phyloP scores from a whole-genome alignment of 305 asterid species.

The Fraxinus albicans region DNA sequence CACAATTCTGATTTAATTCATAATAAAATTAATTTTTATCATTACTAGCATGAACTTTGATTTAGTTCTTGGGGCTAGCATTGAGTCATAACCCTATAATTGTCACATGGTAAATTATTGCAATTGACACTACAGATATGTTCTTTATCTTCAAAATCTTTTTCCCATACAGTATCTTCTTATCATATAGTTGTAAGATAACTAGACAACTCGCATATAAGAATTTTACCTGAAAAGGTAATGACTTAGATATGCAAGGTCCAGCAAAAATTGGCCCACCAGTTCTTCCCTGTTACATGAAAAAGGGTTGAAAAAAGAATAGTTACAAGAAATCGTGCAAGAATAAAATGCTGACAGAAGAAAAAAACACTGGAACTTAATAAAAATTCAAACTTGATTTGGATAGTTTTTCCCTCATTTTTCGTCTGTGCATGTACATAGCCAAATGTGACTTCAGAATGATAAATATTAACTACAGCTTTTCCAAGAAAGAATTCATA shows the following conservation, averaged over 20 bases:
- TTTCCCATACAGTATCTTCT: not conserved
- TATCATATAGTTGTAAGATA: not conserved
- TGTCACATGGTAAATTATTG: not conserved
- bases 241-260: conserved; percentile 61
- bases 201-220: conserved; percentile 14
- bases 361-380: conserved; percentile 1
- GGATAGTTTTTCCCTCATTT: not conserved
- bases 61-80: not conserved
- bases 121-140: not conserved
- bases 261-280: conserved; percentile 93
- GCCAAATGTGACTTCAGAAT: not conserved
- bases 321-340: not conserved
- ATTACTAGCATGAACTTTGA: not conserved
- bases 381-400: conserved; percentile 10
- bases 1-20: conserved; percentile 2
- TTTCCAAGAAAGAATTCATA: not conserved
- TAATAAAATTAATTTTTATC: not conserved
- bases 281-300: conserved; percentile 53
- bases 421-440: not conserved
- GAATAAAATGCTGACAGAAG: conserved; percentile 1
- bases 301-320: not conserved
- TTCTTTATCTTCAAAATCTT: not conserved
- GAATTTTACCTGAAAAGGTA: conserved; percentile 67
- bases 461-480: not conserved
- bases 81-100: not conserved